Evolutionary conservation across 495 filamentous ascomycete genomes (phyloP), one percentile per base, ranked within the genome.

Genomic region (Evernia prunastri): DNA sequence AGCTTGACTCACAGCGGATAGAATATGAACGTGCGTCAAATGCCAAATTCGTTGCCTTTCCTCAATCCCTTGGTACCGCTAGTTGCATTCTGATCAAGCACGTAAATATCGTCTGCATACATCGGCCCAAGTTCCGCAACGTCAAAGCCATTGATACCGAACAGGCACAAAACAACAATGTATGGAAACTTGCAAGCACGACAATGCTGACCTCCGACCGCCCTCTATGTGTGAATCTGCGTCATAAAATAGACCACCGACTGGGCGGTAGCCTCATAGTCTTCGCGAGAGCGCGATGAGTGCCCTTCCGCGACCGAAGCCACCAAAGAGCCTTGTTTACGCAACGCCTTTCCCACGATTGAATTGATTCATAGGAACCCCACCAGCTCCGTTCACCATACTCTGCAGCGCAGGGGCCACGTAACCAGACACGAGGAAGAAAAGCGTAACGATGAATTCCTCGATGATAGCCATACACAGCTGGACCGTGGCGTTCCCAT

Each of bases 401-500:
- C 25, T 27, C 8, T 51, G 3, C 47, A 27, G 23, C 12, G 23
- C 23, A 51, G 47, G 25, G 9, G 47, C 47, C 25, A 29, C 25
- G 12, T 12, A 15, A 51, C 25, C 47, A 17, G 47, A 13, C 1
- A 51, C 25, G 25, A 51, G 47, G 25, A 59, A 63, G 31, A 68
- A 25, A 47, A 63, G 4, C 12, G 58, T 62, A 5, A 61, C 57
- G 49, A 66, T 33, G 5, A 66, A 56, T 45, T 68, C 66, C 60
- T 60, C 40, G 37, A 63, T 43, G 20, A 68, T 47, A 29, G 58
- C 49, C 66, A 68, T 68, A 37, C 43, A 60, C 4, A 49, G 29
- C 43, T 56, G 63, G 2, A 63, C 63, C 10, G 35, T 56, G 25
- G 61, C 54, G 8, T 63, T 66, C 11, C 66, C 63, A 31, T n/a